phyloP scores from a whole-genome alignment of 306 rosid species.

The Sicyos baderoa region DNA sequence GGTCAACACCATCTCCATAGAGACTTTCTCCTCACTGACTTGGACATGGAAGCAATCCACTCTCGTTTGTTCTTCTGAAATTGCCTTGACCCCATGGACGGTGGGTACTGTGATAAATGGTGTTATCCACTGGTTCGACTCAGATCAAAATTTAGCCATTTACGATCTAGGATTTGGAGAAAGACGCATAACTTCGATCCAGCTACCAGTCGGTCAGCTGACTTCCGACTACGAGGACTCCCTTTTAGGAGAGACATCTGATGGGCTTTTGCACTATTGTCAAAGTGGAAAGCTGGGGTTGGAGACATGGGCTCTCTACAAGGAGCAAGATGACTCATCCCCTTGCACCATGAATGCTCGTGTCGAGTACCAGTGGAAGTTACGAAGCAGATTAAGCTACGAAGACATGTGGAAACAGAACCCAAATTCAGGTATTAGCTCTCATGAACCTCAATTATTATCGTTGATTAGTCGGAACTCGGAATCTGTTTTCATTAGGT shows the following conservation, averaged over 20 bases:
- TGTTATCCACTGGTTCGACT: constrained; percentile 62
- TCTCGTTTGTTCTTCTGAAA: constrained; percentile 44
- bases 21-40: constrained; percentile 65
- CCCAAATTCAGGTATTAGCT: constrained; percentile 34
- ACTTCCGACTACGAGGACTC: constrained; percentile 52
- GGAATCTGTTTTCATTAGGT: constrained; percentile 41
- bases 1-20: constrained; percentile 55
- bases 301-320: constrained; percentile 64
- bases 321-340: constrained; percentile 29
- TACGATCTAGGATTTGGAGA: constrained; percentile 62
- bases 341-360: constrained; percentile 23
- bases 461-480: constrained; percentile 54
- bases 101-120: constrained; percentile 55
- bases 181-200: constrained; percentile 37
- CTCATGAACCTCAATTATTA: constrained; percentile 52
- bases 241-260: constrained; percentile 60
- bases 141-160: constrained; percentile 53
- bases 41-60: constrained; percentile 64
- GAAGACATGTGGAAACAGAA: constrained; percentile 49
- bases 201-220: constrained; percentile 46
- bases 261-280: constrained; percentile 67
- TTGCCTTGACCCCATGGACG: constrained; percentile 54
- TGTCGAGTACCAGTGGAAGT: constrained; percentile 36
- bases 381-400: constrained; percentile 39
- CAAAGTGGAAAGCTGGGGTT: constrained; percentile 59